Base-by-base conservation (phyloP, 2,329 filamentous ascomycete species). In the Emmonsiellopsis sp. region DNA sequence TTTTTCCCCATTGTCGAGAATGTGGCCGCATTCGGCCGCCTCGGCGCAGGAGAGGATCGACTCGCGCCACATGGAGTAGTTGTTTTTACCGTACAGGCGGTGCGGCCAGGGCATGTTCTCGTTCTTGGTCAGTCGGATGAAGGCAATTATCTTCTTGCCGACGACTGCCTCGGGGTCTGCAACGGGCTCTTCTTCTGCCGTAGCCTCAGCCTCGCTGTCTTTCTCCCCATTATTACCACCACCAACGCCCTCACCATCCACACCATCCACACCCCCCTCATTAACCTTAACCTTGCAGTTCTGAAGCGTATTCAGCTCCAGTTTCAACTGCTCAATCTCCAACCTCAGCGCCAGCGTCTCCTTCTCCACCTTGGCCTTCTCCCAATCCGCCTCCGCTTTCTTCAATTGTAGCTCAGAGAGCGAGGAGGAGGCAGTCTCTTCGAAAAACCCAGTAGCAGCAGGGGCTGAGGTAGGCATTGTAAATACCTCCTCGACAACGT, bases 141-240 rank as follows among this genome's bases (percentile, higher is more conserved):
- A 49, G 20, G 32, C 46, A 20, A 49, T 49, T 26, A 49, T 49
- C 46, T 49, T 49, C 11, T 49, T 49, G 34, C 46, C 46, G 34
- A 49, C 46, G 9, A 49, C 46, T 5, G 46, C 46, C 9, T 49
- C 46, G 15, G 7, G 13, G 34, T 49, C 20, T 26, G 5, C 20
- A 26, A 5, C 46, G 10, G 46, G 46, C n/a, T 49, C 34, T 8
- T 49, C 46, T 9, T 2, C 34, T 7, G 11, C 34, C 15, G 32
- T 10, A 20, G 35, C 45, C 44, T 46, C n/a, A 5, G 5, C n/a
- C 32, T 13, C 32, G 34, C 16, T 31, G 20, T 13, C 16, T 10
- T 6, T 26, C 11, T 38, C 34, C 34, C 15, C 15, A n/a, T 30
- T 30, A 5, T 48, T 34, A 3, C 7, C 34, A 13, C 9, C 16